A percentile compares a stretch with the other conserved stretches of the same genome.
Conservation (phyloP, 371 early-diverging fungal species). For the Mortierella sp. region DNA sequence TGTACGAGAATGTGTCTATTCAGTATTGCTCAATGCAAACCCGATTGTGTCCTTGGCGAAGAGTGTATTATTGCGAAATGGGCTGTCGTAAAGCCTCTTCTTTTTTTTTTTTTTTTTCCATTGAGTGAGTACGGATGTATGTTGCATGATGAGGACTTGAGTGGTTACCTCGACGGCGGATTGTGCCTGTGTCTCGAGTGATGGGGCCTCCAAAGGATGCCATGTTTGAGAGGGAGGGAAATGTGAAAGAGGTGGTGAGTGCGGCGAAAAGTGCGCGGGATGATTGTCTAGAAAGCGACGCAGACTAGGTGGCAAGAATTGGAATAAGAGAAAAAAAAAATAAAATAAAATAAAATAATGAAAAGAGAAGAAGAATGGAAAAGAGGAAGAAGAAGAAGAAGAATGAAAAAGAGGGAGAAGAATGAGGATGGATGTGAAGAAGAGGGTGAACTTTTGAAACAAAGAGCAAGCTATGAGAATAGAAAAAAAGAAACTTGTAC, state of each 20-base stretch:
- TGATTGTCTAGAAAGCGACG: not conserved
- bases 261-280: not conserved
- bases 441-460: not conserved
- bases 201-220: conserved; percentile 52
- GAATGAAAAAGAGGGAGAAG: not conserved
- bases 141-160: not conserved
- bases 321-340: not conserved
- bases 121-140: not conserved
- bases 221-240: conserved; percentile 6
- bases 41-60: not conserved
- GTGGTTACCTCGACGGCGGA: conserved; percentile 51
- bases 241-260: not conserved
- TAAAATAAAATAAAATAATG: not conserved
- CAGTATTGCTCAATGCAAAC: too few relatives aligned
- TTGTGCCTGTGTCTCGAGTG: conserved; percentile 49
- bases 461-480: too few relatives aligned
- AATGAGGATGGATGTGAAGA: not conserved
- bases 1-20: too few relatives aligned
- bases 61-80: not conserved
- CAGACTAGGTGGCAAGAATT: not conserved
- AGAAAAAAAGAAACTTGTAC: too few relatives aligned
- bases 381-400: not conserved
- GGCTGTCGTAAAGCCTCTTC: not conserved
- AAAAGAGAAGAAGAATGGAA: not conserved
- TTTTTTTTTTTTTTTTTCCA: not conserved